Base-by-base conservation (phyloP, 768 basidiomycete species). In the Lentinula detonsa region DNA sequence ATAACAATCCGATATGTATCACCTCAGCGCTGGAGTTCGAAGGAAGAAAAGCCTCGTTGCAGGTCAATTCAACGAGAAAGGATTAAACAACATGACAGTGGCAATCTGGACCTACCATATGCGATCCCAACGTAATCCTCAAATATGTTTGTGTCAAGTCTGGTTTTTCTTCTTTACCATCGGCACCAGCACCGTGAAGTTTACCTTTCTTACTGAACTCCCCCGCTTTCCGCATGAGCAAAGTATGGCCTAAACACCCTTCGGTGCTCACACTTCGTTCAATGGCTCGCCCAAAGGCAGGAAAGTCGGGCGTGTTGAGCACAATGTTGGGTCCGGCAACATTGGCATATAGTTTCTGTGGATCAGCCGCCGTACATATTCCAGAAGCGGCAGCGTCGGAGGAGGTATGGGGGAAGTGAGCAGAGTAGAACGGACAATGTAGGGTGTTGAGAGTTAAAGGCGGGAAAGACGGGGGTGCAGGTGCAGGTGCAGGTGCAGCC, bases 221-320 rank as follows among this genome's bases (percentile, higher is more conserved):
- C 15, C 43, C 55, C 13, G 62, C 63, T 51, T 69, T 69, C 6
- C 54, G 23, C 61, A 63, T 65, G 39, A 67, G 50, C 58, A 60
- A 43, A 18, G 60, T 58, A 34, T 65, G 53, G 49, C 68, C 65
- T 16, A 66, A 28, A 28, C 48, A 50, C 9, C 64, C 65, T 31
- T 60, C 57, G 8, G 68, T 69, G 54, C 58, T 61, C 42, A 69
- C 64, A 45, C 66, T 67, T 35, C 58, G 62, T 35, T 69, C 63
- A 59, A 69, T 61, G n/a, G 66, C 68, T 23, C 61, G 43, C 59
- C 64, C 63, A 53, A 69, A 69, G 33, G 67, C 68, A n/a, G 64
- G 68, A 59, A 69, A 69, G 43, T 62, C 61, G 3, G 57, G 53
- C 11, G 62, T 63, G 61, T 69, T 64, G 18, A 69, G 65, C 16